A percentile compares a stretch with the other conserved stretches of the same genome.
Conservation (phyloP, 1,284 basidiomycete species). For the Spongiforma sp. region DNA sequence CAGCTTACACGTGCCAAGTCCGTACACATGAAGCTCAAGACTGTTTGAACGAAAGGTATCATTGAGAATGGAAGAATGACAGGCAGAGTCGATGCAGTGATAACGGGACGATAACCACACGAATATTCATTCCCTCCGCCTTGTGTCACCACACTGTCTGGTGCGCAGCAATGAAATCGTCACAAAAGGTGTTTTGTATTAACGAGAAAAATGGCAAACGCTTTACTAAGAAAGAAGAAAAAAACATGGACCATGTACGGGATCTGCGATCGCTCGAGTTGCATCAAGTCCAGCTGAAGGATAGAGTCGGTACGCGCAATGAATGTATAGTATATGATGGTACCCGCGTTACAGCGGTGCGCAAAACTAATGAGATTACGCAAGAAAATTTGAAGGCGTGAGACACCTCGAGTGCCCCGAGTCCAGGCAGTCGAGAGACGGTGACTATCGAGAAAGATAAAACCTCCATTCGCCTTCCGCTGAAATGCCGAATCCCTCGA, state of each 20-base stretch:
- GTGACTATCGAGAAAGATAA: not conserved
- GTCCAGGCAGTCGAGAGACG: too few species aligned
- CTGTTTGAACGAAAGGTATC: too few species aligned
- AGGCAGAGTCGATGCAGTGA: not conserved
- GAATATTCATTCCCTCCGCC: not conserved
- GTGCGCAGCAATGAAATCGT: constrained; percentile 44
- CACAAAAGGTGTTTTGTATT: constrained; percentile 17
- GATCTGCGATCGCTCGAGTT: constrained; percentile 12
- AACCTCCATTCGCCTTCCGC: constrained; percentile 94
- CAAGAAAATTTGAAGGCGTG: too few species aligned
- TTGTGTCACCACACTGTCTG: constrained; percentile 44
- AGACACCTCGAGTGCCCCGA: too few species aligned
- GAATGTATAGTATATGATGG: constrained; percentile 22
- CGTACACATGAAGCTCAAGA: constrained; percentile 79
- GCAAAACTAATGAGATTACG: too few species aligned
- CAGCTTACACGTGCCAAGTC: constrained; percentile 79
- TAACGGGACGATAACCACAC: not conserved
- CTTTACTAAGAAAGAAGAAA: too few species aligned
- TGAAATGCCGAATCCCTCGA: constrained; percentile 88
- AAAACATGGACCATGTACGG: too few species aligned
- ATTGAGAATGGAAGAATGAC: not conserved
- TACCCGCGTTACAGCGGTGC: too few species aligned
- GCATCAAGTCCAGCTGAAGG: constrained; percentile 18
- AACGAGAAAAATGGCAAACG: not conserved
- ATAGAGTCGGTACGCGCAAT: constrained; percentile 1